Base-by-base conservation (phyloP, 495 filamentous ascomycete genomes). In the Penicillium argentinense region DNA sequence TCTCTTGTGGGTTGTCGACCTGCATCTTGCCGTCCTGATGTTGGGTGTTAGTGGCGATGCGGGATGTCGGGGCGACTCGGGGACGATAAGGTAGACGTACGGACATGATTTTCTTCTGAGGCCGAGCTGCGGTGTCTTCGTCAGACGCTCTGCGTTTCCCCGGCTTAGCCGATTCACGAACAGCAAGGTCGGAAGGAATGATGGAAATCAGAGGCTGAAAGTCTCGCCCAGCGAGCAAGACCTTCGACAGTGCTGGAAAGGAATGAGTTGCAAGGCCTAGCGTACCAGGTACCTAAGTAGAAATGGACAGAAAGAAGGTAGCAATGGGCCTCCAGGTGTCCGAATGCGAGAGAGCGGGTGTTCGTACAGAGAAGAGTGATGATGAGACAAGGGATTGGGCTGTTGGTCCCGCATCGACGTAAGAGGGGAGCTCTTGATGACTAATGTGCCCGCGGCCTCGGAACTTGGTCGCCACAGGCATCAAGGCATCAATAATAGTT, bases 91-190 rank as follows among this genome's bases (percentile, higher is more conserved):
- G 13, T 3, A 11, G 42, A 77, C 88, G 75, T 76, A 93, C 89
- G 62, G 83, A 83, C 87, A 92, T 91, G 74, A 77, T 80, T 78
- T 84, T 82, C 77, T 95, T 93, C 45, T 81, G 73, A 62, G 86
- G 86, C 72, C 80, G 81, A 73, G 76, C 71, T 66, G 64, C 56
- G 46, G 77, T 68, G 60, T 88, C 81, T 73, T 86, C 85, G 72
- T 80, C 78, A 56, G 88, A 91, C 62, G 83, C 77, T 76, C 88
- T 92, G 73, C 89, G 87, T 81, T 95, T 76, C 79, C 83, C 85
- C 82, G 85, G 84, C 77, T 81, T 84, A 73, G 72, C 71, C 71
- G 67, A 71, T 61, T 73, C 68, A 64, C 73, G 72, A 69, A 76
- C 68, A 61, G 72, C 66, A 61, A 74, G 63, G 67, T 78, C 64